Evolutionary conservation across 2,329 filamentous ascomycete species (phyloP).

Genomic region (Fusarium sp.): DNA sequence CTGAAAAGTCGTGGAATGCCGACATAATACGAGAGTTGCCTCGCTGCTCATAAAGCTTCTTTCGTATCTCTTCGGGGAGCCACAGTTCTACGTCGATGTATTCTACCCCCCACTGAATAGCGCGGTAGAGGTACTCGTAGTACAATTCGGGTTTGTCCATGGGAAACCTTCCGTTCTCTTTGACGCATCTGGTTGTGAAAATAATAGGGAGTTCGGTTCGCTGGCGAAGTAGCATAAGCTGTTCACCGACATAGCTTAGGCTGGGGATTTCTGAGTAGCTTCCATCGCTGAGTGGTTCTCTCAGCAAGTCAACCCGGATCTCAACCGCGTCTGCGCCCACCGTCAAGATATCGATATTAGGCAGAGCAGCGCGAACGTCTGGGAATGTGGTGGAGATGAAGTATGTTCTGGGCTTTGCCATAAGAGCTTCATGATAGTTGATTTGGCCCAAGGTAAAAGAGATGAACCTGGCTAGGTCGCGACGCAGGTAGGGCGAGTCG

Average conservation of each 20-base stretch:
- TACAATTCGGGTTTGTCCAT: slow-evolving; percentile 82
- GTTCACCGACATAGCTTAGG: slow-evolving; percentile 85
- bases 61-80: slow-evolving; percentile 81
- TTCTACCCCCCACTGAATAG: slow-evolving; percentile 89
- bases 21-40: slow-evolving; percentile 89
- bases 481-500: slow-evolving; percentile 75
- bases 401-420: slow-evolving; percentile 82
- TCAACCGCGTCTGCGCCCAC: slow-evolving; percentile 89
- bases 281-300: slow-evolving; percentile 75
- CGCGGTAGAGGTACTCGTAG: slow-evolving; percentile 83
- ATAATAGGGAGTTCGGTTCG: slow-evolving; percentile 91
- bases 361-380: slow-evolving; percentile 83
- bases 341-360: slow-evolving; percentile 87
- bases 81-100: slow-evolving; percentile 92
- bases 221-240: slow-evolving; percentile 85
- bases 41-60: slow-evolving; percentile 73
- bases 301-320: slow-evolving; percentile 83
- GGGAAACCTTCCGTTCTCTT: slow-evolving; percentile 85
- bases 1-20: slow-evolving; percentile 91
- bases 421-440: slow-evolving; percentile 80
- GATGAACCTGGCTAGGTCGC: slow-evolving; percentile 82
- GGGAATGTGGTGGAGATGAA: slow-evolving; percentile 91
- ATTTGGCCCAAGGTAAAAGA: slow-evolving; percentile 84
- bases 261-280: slow-evolving; percentile 76
- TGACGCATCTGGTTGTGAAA: slow-evolving; percentile 84